Conservation (phyloP, 148 eudicot genomes). For the Vaccinium corymbosum region DNA sequence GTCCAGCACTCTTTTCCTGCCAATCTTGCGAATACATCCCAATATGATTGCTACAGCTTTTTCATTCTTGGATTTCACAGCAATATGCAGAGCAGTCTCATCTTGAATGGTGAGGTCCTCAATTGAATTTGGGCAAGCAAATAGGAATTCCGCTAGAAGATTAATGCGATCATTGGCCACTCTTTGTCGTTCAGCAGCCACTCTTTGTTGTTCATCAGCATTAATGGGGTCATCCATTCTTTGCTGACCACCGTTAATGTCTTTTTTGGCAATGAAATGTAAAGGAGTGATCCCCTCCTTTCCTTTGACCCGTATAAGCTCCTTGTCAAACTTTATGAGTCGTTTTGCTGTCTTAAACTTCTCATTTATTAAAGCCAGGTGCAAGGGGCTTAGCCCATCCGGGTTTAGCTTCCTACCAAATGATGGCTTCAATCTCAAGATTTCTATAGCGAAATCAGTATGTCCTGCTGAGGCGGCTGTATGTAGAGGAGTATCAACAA, state of each 20-base stretch:
- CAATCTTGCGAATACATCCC: neutral
- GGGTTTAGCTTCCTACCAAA: neutral
- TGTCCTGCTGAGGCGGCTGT: neutral
- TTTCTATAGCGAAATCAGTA: neutral
- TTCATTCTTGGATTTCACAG: neutral
- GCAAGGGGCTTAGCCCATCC: conserved; percentile 10
- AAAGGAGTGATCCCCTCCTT: neutral
- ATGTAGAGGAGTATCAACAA: conserved; percentile 2
- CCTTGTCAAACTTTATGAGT: neutral
- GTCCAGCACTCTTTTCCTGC: no score
- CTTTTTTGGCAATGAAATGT: neutral
- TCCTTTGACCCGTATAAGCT: neutral
- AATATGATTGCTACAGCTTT: neutral
- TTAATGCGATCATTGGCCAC: neutral
- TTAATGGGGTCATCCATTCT: no score
- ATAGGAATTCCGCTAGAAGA: neutral
- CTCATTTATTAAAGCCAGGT: neutral
- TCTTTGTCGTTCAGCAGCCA: no score
- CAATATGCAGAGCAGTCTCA: neutral
- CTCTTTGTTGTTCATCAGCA: no score
- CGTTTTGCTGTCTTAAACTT: neutral
- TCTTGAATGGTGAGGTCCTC: neutral
- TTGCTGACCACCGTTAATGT: neutral
- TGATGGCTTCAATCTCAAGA: neutral
- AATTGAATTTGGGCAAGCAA: neutral